A percentile compares a stretch with the other conserved stretches of the same genome.
phyloP scores from a whole-genome alignment of 2,329 filamentous ascomycete genomes.

The Helotiales sp. region DNA sequence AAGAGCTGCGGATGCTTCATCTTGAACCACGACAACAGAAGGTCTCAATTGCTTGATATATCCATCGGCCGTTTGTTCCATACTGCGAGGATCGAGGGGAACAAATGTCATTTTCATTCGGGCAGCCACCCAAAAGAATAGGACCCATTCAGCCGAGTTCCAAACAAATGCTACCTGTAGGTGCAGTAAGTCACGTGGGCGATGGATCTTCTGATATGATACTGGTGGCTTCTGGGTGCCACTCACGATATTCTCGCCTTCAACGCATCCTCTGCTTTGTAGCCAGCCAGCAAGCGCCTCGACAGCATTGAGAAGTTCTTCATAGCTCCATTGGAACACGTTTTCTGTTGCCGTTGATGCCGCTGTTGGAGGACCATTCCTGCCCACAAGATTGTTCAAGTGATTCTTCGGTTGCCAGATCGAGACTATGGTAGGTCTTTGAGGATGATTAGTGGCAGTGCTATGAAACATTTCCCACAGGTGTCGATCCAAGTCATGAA shows the following conservation, averaged over 20 bases:
- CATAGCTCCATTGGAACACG: background rate
- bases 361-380: background rate
- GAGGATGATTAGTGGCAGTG: background rate
- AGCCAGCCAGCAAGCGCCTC: background rate
- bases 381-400: background rate
- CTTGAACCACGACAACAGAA: background rate
- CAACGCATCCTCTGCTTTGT: background rate
- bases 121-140: constrained; percentile 16
- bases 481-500: background rate
- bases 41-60: background rate
- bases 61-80: background rate
- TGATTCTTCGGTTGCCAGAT: constrained; percentile 3
- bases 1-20: background rate
- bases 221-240: too few species aligned
- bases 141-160: constrained; percentile 14
- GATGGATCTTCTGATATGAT: too few species aligned
- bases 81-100: constrained; percentile 5
- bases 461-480: constrained; percentile 9
- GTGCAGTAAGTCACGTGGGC: background rate
- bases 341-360: background rate
- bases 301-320: background rate
- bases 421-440: constrained; percentile 8
- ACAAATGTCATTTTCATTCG: constrained; percentile 9
- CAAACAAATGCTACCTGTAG: constrained; percentile 1
- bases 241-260: background rate